Percentiles rank a stretch among this genome's conserved stretches.
phyloP scores from a whole-genome alignment of 257 asterid species.

The Capsicum pubescens region DNA sequence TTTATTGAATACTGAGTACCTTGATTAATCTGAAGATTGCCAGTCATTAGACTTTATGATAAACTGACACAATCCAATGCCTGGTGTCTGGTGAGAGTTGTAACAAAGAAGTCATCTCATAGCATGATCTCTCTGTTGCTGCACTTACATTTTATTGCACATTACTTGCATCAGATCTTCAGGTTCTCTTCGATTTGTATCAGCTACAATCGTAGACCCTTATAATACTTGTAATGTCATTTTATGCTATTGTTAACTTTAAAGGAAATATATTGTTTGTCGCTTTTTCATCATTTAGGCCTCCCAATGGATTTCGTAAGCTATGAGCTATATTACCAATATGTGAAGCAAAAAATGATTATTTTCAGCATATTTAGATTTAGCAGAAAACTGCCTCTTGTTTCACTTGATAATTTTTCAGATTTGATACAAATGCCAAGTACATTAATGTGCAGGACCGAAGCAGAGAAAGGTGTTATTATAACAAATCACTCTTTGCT shows the following conservation, averaged over 20 bases:
- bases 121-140: neutral
- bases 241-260: conserved; percentile 7
- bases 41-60: neutral
- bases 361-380: neutral
- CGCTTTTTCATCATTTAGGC: neutral
- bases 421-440: conserved; percentile 24
- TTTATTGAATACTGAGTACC: neutral
- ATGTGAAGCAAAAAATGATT: conserved; percentile 7
- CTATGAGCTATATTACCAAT: neutral
- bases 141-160: neutral
- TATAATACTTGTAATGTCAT: neutral
- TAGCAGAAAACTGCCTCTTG: neutral
- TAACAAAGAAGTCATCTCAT: neutral
- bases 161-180: neutral
- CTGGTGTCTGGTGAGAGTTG: conserved; percentile 1
- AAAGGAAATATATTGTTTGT: neutral
- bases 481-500: conserved; percentile 84
- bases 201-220: neutral
- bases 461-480: conserved; percentile 94
- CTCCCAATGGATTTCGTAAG: neutral
- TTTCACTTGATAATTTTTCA: conserved; percentile 5
- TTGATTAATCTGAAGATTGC: neutral
- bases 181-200: conserved; percentile 17
- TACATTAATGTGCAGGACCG: conserved; percentile 73
- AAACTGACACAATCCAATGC: neutral